A percentile compares a stretch with the other conserved stretches of the same genome.
These are phyloP conservation scores for Cordyceps cateniannulata DNA, from an alignment of 2,329 filamentous ascomycete genomes.

Conservation along the genomic window DNA sequence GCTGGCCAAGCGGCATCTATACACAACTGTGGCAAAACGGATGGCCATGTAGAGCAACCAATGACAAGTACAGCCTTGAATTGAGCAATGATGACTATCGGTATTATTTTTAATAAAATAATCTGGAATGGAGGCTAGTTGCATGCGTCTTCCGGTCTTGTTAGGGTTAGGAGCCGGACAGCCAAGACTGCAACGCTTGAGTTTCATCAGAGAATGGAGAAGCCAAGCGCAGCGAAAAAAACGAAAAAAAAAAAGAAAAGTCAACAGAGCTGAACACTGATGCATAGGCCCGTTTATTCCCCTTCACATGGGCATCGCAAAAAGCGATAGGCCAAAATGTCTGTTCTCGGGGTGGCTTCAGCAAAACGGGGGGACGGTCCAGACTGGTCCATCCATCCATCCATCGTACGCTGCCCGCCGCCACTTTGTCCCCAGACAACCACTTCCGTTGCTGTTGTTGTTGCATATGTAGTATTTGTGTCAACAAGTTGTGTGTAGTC, in stretches of 20 bases:
- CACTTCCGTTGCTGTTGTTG: neutral
- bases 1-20: no score
- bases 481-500: neutral
- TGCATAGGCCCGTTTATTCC: neutral
- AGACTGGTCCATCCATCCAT: neutral
- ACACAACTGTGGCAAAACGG: no score
- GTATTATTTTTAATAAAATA: no score
- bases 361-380: neutral
- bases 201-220: neutral
- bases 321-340: neutral
- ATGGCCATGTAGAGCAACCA: no score
- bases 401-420: neutral
- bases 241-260: neutral
- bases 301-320: neutral
- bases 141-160: neutral
- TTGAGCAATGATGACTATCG: no score
- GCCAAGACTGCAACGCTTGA: neutral
- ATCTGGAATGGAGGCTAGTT: neutral
- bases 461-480: neutral
- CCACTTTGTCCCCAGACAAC: neutral
- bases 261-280: neutral
- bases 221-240: no score
- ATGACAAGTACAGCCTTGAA: no score
- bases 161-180: no score
- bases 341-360: neutral